These are phyloP conservation scores for Naematelia aurantialba DNA, from an alignment of 768 basidiomycete genomes.

Conservation along the genomic window DNA sequence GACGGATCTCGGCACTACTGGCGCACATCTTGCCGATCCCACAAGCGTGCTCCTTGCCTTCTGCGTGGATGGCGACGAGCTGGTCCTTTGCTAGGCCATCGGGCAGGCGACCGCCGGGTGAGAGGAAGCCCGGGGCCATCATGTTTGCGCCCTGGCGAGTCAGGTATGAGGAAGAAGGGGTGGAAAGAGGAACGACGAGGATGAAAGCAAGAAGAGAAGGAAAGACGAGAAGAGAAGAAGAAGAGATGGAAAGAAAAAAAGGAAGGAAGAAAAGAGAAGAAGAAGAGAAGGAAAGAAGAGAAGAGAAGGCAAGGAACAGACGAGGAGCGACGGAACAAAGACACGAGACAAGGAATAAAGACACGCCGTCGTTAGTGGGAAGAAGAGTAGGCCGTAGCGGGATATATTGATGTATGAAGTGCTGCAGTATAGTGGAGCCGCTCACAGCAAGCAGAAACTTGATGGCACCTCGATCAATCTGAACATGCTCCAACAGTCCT, in stretches of 20 bases:
- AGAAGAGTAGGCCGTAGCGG: too few relatives aligned
- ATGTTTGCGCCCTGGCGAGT: slow-evolving; percentile 53
- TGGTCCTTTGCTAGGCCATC: slow-evolving; percentile 65
- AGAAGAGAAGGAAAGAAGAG: not conserved
- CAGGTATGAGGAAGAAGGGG: not conserved
- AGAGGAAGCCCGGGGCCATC: slow-evolving; percentile 79
- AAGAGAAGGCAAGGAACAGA: not conserved
- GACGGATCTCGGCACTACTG: slow-evolving; percentile 81
- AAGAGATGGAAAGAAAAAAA: not conserved
- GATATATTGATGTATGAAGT: too few relatives aligned
- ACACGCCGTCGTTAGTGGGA: too few relatives aligned
- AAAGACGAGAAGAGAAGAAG: not conserved
- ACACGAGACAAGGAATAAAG: too few relatives aligned
- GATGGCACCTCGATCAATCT: slow-evolving; percentile 94
- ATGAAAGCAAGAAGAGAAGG: not conserved
- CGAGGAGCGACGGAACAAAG: too few relatives aligned
- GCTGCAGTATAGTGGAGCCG: too few relatives aligned
- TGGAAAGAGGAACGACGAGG: not conserved
- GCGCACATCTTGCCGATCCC: slow-evolving; percentile 80
- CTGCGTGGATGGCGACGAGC: slow-evolving; percentile 87
- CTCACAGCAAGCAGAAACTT: slow-evolving; percentile 81
- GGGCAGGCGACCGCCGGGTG: slow-evolving; percentile 81
- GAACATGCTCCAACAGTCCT: slow-evolving; percentile 77
- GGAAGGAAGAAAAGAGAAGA: not conserved
- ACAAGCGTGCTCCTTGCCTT: slow-evolving; percentile 88